phyloP scores from a whole-genome alignment of 257 asterid genomes.

The Linderniella brevidens region DNA sequence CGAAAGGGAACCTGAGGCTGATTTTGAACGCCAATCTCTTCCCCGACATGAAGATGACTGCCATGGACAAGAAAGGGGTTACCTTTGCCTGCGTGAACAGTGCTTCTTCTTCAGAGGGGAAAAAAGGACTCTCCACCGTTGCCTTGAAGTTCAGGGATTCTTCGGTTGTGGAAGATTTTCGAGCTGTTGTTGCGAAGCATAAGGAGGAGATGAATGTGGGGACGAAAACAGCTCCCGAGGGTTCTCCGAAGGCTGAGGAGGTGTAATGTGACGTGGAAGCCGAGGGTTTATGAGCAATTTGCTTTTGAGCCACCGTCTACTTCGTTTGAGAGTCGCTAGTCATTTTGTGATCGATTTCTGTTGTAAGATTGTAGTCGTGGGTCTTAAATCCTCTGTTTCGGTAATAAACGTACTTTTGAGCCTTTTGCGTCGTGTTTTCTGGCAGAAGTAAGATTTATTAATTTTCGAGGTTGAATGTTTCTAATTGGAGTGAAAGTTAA shows the following conservation, averaged over 20 bases:
- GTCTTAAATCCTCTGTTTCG: too few relatives aligned
- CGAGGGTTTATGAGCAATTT: too few relatives aligned
- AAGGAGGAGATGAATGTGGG: constrained; percentile 20
- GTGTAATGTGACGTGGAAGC: constrained; percentile 6
- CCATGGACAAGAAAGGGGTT: constrained; percentile 85
- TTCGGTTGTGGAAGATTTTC: constrained; percentile 47
- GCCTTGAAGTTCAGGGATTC: constrained; percentile 83
- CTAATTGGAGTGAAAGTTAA: too few relatives aligned
- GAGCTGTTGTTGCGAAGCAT: constrained; percentile 37
- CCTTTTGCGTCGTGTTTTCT: too few relatives aligned
- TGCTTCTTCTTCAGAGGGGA: constrained; percentile 51
- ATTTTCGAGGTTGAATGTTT: too few relatives aligned
- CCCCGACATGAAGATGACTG: constrained; percentile 86
- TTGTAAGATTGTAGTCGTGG: too few relatives aligned
- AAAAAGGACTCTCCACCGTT: constrained; percentile 54
- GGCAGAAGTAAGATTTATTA: too few relatives aligned
- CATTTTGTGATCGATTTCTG: too few relatives aligned
- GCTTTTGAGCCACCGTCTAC: too few relatives aligned
- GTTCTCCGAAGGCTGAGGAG: constrained; percentile 52
- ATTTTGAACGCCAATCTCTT: constrained; percentile 71
- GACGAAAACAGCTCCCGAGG: constrained; percentile 62
- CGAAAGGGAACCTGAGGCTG: constrained; percentile 69
- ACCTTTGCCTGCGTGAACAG: constrained; percentile 83
- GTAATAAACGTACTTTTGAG: too few relatives aligned
- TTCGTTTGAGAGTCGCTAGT: too few relatives aligned